Conservation (phyloP, 257 asterid species). For the Nicotiana benthamiana region DNA sequence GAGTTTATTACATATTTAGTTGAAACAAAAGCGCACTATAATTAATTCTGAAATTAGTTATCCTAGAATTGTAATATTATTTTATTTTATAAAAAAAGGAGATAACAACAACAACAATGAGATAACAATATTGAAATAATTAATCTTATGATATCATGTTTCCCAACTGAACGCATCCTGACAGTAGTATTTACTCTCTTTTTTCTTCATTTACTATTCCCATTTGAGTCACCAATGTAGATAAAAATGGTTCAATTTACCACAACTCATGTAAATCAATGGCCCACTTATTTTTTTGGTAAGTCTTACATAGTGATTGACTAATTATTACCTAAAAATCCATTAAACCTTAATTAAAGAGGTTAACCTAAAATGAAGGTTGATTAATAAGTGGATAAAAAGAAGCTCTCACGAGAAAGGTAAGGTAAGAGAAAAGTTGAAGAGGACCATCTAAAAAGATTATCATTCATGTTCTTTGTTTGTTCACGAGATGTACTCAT, state of each 20-base stretch:
- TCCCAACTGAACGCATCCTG: no score
- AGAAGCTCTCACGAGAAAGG: constrained; percentile 11
- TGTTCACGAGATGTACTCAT: background rate
- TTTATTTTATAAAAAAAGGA: no score
- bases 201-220: no score
- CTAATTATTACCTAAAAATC: background rate
- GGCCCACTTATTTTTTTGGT: background rate
- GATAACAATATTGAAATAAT: no score
- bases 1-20: no score
- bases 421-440: constrained; percentile 5
- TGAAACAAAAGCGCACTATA: no score
- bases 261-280: background rate
- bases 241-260: background rate
- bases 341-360: background rate
- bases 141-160: no score
- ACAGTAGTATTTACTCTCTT: no score
- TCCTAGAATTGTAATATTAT: no score
- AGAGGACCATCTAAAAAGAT: constrained; percentile 10
- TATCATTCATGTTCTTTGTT: constrained; percentile 7
- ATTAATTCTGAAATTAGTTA: no score
- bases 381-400: constrained; percentile 10
- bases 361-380: background rate
- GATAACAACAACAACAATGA: no score
- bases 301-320: background rate
- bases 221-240: background rate